phyloP scores from a whole-genome alignment of 257 asterid genomes.

The Salvia splendens region DNA sequence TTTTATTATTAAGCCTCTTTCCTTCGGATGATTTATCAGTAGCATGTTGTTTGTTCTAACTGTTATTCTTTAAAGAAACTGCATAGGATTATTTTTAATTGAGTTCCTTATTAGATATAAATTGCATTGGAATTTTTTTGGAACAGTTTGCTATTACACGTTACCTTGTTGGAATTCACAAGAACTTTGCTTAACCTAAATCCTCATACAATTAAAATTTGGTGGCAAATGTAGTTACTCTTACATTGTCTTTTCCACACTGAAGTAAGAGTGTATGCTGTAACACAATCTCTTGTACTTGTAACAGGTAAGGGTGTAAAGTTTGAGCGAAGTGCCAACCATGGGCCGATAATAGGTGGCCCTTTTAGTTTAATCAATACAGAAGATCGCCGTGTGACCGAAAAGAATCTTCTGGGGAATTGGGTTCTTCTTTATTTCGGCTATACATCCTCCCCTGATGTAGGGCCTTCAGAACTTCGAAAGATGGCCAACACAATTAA shows the following conservation, averaged over 20 bases:
- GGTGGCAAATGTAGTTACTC: not conserved
- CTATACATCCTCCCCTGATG: conserved; percentile 95
- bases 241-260: conserved; percentile 9
- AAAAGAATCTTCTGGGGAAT: conserved; percentile 72
- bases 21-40: not conserved
- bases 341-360: conserved; percentile 94
- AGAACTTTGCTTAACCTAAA: not conserved
- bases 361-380: conserved; percentile 75
- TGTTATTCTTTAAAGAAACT: not conserved
- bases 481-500: conserved; percentile 77
- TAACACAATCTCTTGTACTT: not conserved
- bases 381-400: conserved; percentile 70
- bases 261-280: not conserved
- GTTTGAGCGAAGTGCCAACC: conserved; percentile 76
- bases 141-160: not conserved
- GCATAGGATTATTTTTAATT: not conserved
- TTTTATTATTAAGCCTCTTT: not conserved
- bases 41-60: not conserved
- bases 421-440: conserved; percentile 94
- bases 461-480: conserved; percentile 92
- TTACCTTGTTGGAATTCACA: not conserved
- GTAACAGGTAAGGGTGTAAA: conserved; percentile 78
- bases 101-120: not conserved
- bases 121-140: not conserved
- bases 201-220: not conserved